Conservation (phyloP, 495 filamentous ascomycete species). For the Penicillium steckii region DNA sequence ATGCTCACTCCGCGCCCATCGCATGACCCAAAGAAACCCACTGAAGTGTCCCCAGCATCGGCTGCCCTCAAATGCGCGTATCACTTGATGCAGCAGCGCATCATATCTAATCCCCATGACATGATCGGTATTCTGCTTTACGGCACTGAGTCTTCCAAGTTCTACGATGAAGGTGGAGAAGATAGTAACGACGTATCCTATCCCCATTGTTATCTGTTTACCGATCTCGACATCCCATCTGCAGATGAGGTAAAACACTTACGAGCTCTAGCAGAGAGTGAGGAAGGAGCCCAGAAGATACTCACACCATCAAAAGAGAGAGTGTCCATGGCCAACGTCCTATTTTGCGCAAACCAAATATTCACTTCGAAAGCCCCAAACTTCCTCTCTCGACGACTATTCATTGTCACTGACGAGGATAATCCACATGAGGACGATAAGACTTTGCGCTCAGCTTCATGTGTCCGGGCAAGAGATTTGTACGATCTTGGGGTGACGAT, state of each 20-base stretch:
- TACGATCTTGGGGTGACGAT: slow-evolving; percentile 93
- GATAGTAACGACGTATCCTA: slow-evolving; percentile 64
- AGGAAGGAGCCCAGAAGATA: slow-evolving; percentile 59
- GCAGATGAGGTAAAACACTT: slow-evolving; percentile 83
- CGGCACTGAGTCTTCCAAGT: slow-evolving; percentile 83
- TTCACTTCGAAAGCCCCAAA: slow-evolving; percentile 95
- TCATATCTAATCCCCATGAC: slow-evolving; percentile 93
- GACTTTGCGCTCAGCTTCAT: slow-evolving; percentile 66
- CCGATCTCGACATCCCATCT: slow-evolving; percentile 82
- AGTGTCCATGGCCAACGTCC: slow-evolving; percentile 81
- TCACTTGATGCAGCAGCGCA: slow-evolving; percentile 93
- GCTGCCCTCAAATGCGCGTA: slow-evolving; percentile 95
- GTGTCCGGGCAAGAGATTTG: slow-evolving; percentile 87
- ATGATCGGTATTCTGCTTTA: slow-evolving; percentile 98
- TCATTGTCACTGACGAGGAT: slow-evolving; percentile 95
- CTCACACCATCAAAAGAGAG: slow-evolving; percentile 67
- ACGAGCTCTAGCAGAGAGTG: slow-evolving; percentile 71
- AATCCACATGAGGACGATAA: slow-evolving; percentile 77
- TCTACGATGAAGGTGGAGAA: slow-evolving; percentile 66
- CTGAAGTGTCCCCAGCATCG: slow-evolving; percentile 66
- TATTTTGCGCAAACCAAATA: slow-evolving; percentile 95
- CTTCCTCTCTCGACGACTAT: slow-evolving; percentile 86
- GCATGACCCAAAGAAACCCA: slow-evolving; percentile 67
- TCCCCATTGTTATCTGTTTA: slow-evolving; percentile 89
- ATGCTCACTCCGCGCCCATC: slow-evolving; percentile 74